These are phyloP conservation scores for Tephrocybe rancida DNA, from an alignment of 768 basidiomycete species.

Conservation along the genomic window DNA sequence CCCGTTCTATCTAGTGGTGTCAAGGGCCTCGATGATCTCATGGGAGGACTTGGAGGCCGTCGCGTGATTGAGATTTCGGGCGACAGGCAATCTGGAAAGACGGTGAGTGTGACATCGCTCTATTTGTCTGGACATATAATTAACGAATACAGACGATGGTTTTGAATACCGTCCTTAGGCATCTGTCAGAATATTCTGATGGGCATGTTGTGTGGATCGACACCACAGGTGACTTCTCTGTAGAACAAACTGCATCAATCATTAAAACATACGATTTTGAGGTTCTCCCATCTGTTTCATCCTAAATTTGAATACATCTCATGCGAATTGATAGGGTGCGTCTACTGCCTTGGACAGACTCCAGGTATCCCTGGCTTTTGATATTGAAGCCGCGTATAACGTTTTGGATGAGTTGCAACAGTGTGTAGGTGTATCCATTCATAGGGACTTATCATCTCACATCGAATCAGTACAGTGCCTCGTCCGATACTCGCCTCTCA, in stretches of 20 bases:
- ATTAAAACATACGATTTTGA: slow-evolving; percentile 31
- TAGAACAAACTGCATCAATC: slow-evolving; percentile 44
- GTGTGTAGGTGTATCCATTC: slow-evolving; percentile 22
- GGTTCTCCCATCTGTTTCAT: slow-evolving; percentile 13
- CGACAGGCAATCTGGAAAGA: slow-evolving; percentile 65
- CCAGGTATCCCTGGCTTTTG: slow-evolving; percentile 58
- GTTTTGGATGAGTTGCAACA: slow-evolving; percentile 47
- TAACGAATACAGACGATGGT: slow-evolving; percentile 54
- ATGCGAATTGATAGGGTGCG: slow-evolving; percentile 19
- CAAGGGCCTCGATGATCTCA: slow-evolving; percentile 50
- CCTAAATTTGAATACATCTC: not conserved
- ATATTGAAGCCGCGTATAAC: slow-evolving; percentile 54
- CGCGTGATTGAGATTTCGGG: slow-evolving; percentile 73
- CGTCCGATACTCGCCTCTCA: slow-evolving; percentile 25
- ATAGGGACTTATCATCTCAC: not conserved
- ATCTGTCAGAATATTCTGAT: slow-evolving; percentile 42
- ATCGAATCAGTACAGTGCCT: not conserved
- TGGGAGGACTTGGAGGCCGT: slow-evolving; percentile 50
- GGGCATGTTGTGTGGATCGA: slow-evolving; percentile 69
- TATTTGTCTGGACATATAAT: not conserved
- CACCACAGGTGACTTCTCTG: slow-evolving; percentile 67
- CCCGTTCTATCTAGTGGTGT: slow-evolving; percentile 40
- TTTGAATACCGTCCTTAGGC: slow-evolving; percentile 56
- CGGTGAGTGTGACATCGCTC: slow-evolving; percentile 42
- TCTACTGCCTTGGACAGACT: slow-evolving; percentile 52